phyloP scores from a whole-genome alignment of 805 yeast species.

The Sugiyamaella boreocaroliniensis region DNA sequence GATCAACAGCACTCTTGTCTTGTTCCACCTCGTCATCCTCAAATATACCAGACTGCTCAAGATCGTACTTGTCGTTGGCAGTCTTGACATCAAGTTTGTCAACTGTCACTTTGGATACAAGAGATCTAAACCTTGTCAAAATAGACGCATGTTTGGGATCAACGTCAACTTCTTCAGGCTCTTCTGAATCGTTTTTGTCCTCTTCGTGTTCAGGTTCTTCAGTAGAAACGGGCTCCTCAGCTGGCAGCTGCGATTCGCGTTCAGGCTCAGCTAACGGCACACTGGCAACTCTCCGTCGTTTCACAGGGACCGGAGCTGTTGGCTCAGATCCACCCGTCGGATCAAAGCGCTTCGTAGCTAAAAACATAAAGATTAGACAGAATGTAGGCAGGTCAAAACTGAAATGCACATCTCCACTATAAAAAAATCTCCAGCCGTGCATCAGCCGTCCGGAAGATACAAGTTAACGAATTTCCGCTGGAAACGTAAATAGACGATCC shows the following conservation, averaged over 20 bases:
- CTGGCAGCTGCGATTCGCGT: no score
- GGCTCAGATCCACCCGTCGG: slow-evolving; percentile 5
- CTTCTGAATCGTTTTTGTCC: neutral
- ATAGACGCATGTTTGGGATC: slow-evolving; percentile 45
- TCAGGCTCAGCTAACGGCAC: no score
- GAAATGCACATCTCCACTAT: neutral
- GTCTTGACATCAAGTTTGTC: slow-evolving; percentile 2
- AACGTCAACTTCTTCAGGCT: slow-evolving; percentile 19
- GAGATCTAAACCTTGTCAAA: slow-evolving; percentile 43
- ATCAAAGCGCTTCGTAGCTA: slow-evolving; percentile 18
- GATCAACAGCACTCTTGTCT: slow-evolving; percentile 18
- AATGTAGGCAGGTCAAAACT: neutral
- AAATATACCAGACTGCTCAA: neutral
- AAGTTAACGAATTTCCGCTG: neutral
- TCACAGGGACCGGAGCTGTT: neutral
- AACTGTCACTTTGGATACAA: neutral
- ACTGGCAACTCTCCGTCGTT: neutral
- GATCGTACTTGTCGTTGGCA: slow-evolving; percentile 17
- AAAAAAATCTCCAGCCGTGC: neutral
- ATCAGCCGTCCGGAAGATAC: neutral
- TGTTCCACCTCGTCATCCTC: neutral
- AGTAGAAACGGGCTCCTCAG: neutral
- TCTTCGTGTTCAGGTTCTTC: slow-evolving; percentile 3
- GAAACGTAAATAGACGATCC: neutral
- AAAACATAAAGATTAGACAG: slow-evolving; percentile 9